Conservation (phyloP, 192 early-diverging fungal genomes). For the Dimargaris xerosporica region DNA sequence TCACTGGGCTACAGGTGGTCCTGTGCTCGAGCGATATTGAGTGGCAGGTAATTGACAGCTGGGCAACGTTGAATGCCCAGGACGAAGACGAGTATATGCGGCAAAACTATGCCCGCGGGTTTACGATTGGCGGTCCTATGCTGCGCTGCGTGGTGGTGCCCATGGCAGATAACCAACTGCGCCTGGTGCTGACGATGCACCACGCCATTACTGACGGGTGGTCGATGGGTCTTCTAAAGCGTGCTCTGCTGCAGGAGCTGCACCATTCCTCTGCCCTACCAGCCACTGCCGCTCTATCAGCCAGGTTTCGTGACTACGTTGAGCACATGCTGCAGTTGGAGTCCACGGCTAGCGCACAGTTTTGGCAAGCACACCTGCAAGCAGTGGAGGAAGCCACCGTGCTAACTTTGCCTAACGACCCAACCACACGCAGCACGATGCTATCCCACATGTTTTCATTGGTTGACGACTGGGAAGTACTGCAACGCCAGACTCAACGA, state of each 20-base stretch:
- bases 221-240: background rate
- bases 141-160: background rate
- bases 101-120: background rate
- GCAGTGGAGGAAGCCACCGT: background rate
- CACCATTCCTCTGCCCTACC: background rate
- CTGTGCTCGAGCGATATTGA: background rate
- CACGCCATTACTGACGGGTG: constrained; percentile 7
- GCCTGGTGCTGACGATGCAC: background rate
- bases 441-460: background rate
- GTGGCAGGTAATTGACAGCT: background rate
- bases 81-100: background rate
- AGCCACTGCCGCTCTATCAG: background rate
- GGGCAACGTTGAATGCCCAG: background rate
- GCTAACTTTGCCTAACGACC: background rate
- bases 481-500: background rate
- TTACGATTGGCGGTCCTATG: background rate
- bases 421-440: background rate
- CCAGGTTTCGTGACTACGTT: background rate
- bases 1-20: background rate
- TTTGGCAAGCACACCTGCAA: background rate
- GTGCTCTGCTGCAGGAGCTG: background rate
- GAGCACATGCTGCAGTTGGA: background rate
- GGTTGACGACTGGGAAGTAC: background rate
- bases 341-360: background rate
- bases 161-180: background rate